Conservation (phyloP, 1,139 yeast species). For the Meyerozyma elateridarum region DNA sequence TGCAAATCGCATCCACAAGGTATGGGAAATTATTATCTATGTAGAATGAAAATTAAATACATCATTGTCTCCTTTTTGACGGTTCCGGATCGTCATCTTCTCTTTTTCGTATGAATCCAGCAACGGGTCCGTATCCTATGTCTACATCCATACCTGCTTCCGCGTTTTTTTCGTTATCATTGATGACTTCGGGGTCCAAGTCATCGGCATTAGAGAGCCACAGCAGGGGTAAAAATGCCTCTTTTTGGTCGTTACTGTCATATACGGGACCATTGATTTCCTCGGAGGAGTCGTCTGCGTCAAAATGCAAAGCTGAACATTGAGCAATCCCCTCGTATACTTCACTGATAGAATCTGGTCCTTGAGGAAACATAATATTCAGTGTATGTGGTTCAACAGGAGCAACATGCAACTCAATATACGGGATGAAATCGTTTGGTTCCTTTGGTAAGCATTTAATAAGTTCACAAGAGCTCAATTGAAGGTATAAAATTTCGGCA, state of each 20-base stretch:
- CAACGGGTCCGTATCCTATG: constrained; percentile 35
- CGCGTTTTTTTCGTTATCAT: constrained; percentile 10
- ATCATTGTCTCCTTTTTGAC: constrained; percentile 6
- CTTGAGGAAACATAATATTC: constrained; percentile 10
- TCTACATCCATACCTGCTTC: constrained; percentile 45
- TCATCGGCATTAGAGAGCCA: constrained; percentile 8
- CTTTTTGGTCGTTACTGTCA: constrained; percentile 11
- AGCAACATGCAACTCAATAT: constrained; percentile 18
- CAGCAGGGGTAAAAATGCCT: neutral
- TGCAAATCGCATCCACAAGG: too few relatives aligned
- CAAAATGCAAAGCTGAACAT: constrained; percentile 38
- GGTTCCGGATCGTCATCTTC: constrained; percentile 17
- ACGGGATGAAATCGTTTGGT: constrained; percentile 15
- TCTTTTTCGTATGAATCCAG: constrained; percentile 30
- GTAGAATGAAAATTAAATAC: neutral
- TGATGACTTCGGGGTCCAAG: constrained; percentile 7
- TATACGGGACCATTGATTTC: constrained; percentile 16
- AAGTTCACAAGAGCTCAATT: constrained; percentile 23
- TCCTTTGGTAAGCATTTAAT: constrained; percentile 11
- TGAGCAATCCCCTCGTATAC: constrained; percentile 34
- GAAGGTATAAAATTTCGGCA: constrained; percentile 26
- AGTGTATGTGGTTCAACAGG: neutral
- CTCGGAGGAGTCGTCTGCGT: constrained; percentile 21
- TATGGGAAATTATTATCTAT: neutral
- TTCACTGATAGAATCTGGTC: constrained; percentile 10